Percentiles rank a stretch among this genome's conserved stretches.
phyloP scores from a whole-genome alignment of 2,329 filamentous ascomycete genomes.

The Fusarium globosum region DNA sequence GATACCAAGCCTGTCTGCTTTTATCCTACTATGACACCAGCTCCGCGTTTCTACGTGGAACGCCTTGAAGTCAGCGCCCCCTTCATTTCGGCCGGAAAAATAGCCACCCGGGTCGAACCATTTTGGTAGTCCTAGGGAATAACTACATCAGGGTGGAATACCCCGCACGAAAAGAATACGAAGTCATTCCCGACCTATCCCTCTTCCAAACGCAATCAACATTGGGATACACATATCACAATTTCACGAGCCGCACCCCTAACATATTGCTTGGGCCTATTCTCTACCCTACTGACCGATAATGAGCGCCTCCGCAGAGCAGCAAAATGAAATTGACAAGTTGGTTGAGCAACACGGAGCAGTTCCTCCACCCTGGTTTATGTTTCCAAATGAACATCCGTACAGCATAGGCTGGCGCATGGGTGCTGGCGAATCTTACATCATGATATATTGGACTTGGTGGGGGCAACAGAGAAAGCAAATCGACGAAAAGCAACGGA shows the following conservation, averaged over 20 bases:
- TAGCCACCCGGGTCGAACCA: background rate
- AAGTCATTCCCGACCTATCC: background rate
- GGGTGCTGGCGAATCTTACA: background rate
- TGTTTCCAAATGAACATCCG: background rate
- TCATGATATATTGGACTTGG: background rate
- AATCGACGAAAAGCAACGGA: background rate
- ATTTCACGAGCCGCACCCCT: background rate
- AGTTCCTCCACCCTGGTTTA: background rate
- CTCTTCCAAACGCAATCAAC: background rate
- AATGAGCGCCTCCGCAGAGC: background rate
- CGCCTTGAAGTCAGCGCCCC: background rate
- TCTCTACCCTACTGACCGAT: accelerated
- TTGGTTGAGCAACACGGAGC: background rate
- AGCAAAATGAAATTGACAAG: background rate
- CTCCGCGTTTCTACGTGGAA: background rate
- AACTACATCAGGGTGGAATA: too few species aligned
- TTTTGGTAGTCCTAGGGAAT: too few species aligned
- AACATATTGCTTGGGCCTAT: accelerated
- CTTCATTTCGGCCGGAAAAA: background rate
- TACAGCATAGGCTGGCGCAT: background rate
- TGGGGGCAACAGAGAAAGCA: background rate
- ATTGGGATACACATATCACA: background rate
- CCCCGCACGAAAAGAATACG: background rate
- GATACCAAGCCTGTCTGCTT: accelerated
- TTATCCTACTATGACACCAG: background rate